Base-by-base conservation (phyloP, 1,284 basidiomycete genomes). In the Melanopsichium pennsylvanicum region DNA sequence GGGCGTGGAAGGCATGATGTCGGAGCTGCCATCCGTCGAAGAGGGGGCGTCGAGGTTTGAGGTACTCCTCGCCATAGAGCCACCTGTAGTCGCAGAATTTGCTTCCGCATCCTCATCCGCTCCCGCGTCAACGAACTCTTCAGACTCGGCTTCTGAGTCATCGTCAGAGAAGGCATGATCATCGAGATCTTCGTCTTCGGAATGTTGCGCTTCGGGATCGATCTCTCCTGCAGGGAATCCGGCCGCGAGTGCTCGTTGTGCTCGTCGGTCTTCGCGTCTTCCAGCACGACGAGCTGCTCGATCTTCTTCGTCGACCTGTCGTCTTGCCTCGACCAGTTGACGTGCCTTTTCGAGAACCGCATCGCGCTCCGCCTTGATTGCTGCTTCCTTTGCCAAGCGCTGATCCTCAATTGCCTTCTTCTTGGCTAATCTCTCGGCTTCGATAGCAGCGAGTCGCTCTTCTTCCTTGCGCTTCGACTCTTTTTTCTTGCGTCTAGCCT, bases 301-400 rank as follows among this genome's bases (percentile, higher is more conserved):
- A 33, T 73, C 68, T 40, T 68, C 63, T 25, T 70, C 63, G 11
- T 60, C 59, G 18, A 64, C 70, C 33, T 61, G 57, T n/a, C 70
- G 62, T 32, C 60, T 61, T 4, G 64, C 66, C 15, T 70, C 64
- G n/a, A 31, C 64, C 2, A 67, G 44, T 43, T 51, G 50, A 4
- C 61, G 43, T 21, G 48, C 60, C 26, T 70, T 55, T n/a, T 70
- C 63, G 25, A 58, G 31, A 11, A 58, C 39, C 8, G 67, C 71
- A 12, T 62, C 62, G 13, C 48, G 50, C 36, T 41, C 60, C 2
- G 48, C 56, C 9, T 38, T 47, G 34, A 61, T 60, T 0, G 62
- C 68, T 7, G 46, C 54, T 38, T 66, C 49, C 27, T 62, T 40
- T 32, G 61, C 60, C 4, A 45, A 29, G 12, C 43, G 38, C 38